These are phyloP conservation scores for Bromus sterilis DNA, from an alignment of 176 grass and related monocot species.

Conservation along the genomic window DNA sequence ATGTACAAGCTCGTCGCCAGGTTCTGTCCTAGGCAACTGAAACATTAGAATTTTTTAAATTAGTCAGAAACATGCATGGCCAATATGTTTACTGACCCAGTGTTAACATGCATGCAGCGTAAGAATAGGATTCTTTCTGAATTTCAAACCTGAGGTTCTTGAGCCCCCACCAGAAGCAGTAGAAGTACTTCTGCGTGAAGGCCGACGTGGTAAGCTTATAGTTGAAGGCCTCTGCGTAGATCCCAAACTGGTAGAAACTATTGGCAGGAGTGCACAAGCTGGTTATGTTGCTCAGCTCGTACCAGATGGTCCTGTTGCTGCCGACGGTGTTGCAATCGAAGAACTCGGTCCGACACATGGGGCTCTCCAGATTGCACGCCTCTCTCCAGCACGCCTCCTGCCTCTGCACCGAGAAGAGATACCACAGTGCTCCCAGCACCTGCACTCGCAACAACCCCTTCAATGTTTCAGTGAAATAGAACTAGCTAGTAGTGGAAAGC, in stretches of 20 bases:
- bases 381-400: conserved; percentile 75
- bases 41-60: not conserved
- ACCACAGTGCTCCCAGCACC: conserved; percentile 91
- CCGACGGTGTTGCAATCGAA: conserved; percentile 54
- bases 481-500: not conserved
- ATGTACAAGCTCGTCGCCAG: conserved; percentile 66
- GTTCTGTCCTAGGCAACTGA: conserved; percentile 85
- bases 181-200: conserved; percentile 90
- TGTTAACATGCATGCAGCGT: not conserved
- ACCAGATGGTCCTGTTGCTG: conserved; percentile 36
- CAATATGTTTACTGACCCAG: not conserved
- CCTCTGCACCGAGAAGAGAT: conserved; percentile 80
- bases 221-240: conserved; percentile 66
- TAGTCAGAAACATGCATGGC: not conserved
- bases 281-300: conserved; percentile 47
- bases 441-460: conserved; percentile 3
- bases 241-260: conserved; percentile 76
- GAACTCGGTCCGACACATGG: conserved; percentile 52
- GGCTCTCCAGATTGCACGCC: conserved; percentile 46
- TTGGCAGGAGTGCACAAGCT: conserved; percentile 47
- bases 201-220: conserved; percentile 54
- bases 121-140: too few relatives aligned
- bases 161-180: conserved; percentile 98
- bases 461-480: not conserved
- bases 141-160: conserved; percentile 76